These are phyloP conservation scores for Emergomyces pasteurianus DNA, from an alignment of 2,329 filamentous ascomycete genomes.

Conservation along the genomic window DNA sequence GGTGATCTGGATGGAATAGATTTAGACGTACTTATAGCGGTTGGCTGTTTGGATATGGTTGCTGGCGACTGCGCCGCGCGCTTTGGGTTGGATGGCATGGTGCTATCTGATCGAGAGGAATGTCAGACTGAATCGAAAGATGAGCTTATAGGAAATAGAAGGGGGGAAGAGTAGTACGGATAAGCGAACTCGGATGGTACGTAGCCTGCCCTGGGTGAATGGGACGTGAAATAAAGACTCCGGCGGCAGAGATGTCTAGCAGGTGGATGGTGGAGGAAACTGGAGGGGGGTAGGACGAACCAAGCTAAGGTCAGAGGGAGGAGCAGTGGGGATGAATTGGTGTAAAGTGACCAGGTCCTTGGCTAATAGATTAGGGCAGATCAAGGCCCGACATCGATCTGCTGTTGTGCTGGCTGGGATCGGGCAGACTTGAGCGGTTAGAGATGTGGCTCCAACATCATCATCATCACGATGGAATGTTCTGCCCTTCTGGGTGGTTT, in stretches of 20 bases:
- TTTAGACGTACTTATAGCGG: slow-evolving; percentile 5
- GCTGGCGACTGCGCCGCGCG: slow-evolving; percentile 9
- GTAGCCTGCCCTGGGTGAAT: neutral
- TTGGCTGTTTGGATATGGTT: slow-evolving; percentile 5
- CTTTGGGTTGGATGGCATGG: slow-evolving; percentile 13
- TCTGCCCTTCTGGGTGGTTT: neutral
- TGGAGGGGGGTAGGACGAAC: slow-evolving; percentile 8
- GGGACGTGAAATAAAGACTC: neutral
- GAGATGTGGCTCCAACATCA: neutral
- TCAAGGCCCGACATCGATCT: neutral
- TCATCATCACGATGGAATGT: neutral
- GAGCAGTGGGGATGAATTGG: neutral
- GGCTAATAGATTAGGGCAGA: neutral
- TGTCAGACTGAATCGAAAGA: neutral
- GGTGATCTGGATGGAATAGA: slow-evolving; percentile 2
- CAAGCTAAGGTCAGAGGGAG: slow-evolving; percentile 12
- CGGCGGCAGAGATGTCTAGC: neutral
- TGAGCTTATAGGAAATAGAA: neutral
- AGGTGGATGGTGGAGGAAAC: neutral
- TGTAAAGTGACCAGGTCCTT: neutral
- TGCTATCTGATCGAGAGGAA: neutral
- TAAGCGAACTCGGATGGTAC: neutral
- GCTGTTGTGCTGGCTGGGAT: neutral
- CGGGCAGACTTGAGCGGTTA: neutral
- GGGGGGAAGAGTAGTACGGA: neutral